These are phyloP conservation scores for Verbascum thapsus DNA, from an alignment of 257 asterid species.

Conservation along the genomic window DNA sequence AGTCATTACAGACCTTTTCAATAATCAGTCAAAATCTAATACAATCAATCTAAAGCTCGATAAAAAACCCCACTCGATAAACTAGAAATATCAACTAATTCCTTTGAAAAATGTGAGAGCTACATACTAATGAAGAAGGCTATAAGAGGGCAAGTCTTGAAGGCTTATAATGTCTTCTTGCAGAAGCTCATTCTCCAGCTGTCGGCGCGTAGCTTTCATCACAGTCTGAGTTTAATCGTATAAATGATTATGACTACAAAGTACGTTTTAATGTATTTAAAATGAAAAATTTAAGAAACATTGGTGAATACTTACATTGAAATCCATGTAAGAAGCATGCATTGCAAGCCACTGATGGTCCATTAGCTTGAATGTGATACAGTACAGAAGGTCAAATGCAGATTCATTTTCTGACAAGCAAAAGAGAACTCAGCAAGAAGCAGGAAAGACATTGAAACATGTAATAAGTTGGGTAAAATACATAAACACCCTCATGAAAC, in stretches of 20 bases:
- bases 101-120: conserved; percentile 31
- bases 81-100: background rate
- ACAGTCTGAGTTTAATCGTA: conserved; percentile 51
- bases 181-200: conserved; percentile 91
- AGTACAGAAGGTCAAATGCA: conserved; percentile 91
- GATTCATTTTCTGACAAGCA: conserved; percentile 75
- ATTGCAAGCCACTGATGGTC: conserved; percentile 93
- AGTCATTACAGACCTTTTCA: too few species aligned
- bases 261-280: too few species aligned
- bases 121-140: conserved; percentile 62
- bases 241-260: background rate
- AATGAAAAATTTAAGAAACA: background rate
- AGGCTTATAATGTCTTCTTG: conserved; percentile 73
- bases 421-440: conserved; percentile 15
- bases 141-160: conserved; percentile 86
- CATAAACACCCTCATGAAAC: too few species aligned
- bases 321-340: conserved; percentile 99
- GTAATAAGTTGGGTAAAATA: background rate
- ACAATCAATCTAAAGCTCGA: background rate
- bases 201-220: conserved; percentile 98
- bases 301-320: conserved; percentile 62
- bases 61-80: background rate
- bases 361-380: conserved; percentile 97
- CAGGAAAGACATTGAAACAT: conserved; percentile 13
- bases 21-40: too few species aligned